Conservation (phyloP, 1,284 basidiomycete species). For the Marasmius oreades region DNA sequence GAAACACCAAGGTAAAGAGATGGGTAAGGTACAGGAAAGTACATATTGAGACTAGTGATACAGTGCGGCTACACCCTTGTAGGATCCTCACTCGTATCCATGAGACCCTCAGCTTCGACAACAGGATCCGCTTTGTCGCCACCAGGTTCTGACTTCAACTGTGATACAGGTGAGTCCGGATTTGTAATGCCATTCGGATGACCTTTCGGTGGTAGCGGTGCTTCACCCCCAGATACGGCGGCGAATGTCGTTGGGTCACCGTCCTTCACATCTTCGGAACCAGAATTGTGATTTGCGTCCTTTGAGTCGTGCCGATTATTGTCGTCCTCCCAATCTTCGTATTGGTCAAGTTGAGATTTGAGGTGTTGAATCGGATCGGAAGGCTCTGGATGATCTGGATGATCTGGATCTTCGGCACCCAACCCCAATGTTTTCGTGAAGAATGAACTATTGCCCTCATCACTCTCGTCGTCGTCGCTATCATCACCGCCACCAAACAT, state of each 20-base stretch:
- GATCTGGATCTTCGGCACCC: constrained; percentile 23
- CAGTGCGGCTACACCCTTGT: constrained; percentile 36
- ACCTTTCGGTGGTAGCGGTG: constrained; percentile 41
- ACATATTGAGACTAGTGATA: constrained; percentile 4
- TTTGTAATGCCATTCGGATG: constrained; percentile 43
- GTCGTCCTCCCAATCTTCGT: constrained; percentile 22
- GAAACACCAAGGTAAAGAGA: too few relatives aligned
- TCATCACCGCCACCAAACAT: constrained; percentile 59
- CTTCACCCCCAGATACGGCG: constrained; percentile 13
- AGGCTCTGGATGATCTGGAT: constrained; percentile 21
- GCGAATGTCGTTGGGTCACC: background rate
- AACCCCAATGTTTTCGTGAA: constrained; percentile 46
- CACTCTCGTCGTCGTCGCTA: constrained; percentile 54
- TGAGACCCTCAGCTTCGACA: constrained; percentile 66
- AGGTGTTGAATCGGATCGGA: constrained; percentile 52
- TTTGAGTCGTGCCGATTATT: constrained; percentile 25
- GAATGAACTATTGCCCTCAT: constrained; percentile 38
- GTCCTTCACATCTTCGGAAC: background rate
- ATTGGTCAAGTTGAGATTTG: constrained; percentile 58
- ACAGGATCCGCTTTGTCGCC: constrained; percentile 59
- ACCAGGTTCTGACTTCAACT: constrained; percentile 50
- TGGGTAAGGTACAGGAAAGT: background rate
- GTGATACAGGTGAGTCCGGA: constrained; percentile 36
- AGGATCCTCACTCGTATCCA: constrained; percentile 70
- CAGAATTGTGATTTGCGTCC: constrained; percentile 2